Conservation (phyloP, 2,329 filamentous ascomycete species). For the Pyrenochaeta sp. region DNA sequence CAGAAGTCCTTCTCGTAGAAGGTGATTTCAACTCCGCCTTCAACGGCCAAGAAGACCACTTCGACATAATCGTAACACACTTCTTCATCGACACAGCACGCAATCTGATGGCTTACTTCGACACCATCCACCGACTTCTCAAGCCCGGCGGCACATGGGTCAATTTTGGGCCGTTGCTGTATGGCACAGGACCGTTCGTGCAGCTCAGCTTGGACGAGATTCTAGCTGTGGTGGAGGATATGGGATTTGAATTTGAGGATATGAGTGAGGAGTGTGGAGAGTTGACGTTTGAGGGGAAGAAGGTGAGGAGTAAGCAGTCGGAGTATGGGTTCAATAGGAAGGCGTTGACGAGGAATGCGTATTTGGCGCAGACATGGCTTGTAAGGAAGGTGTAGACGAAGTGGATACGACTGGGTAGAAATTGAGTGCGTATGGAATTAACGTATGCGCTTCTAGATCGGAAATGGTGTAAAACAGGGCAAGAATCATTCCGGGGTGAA, state of each 20-base stretch:
- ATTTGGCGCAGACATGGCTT: slow-evolving; percentile 64
- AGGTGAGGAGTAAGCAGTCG: slow-evolving; percentile 57
- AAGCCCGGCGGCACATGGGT: slow-evolving; percentile 61
- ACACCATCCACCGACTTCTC: slow-evolving; percentile 60
- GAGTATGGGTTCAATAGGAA: slow-evolving; percentile 61
- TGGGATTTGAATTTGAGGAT: slow-evolving; percentile 62
- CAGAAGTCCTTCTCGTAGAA: slow-evolving; percentile 58
- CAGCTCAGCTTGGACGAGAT: slow-evolving; percentile 65
- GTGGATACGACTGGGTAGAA: too few species aligned
- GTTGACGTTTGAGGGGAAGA: slow-evolving; percentile 51
- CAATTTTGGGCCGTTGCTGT: slow-evolving; percentile 64
- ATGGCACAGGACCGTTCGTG: slow-evolving; percentile 62
- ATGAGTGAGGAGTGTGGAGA: slow-evolving; percentile 52
- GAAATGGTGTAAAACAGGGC: too few species aligned
- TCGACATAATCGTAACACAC: slow-evolving; percentile 62
- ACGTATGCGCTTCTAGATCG: too few species aligned
- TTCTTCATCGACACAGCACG: slow-evolving; percentile 69
- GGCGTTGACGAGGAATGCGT: slow-evolving; percentile 62
- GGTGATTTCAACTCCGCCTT: slow-evolving; percentile 63
- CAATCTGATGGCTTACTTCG: slow-evolving; percentile 63
- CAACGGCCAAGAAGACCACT: slow-evolving; percentile 34
- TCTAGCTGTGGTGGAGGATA: slow-evolving; percentile 54
- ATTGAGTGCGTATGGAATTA: too few species aligned
- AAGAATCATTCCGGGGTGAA: too few species aligned
- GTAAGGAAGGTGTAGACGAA: slow-evolving; percentile 43